Evolutionary conservation across 2,329 filamentous ascomycete species (phyloP), one percentile per base, ranked within the genome.

Genomic region (Nemania bipapillata): DNA sequence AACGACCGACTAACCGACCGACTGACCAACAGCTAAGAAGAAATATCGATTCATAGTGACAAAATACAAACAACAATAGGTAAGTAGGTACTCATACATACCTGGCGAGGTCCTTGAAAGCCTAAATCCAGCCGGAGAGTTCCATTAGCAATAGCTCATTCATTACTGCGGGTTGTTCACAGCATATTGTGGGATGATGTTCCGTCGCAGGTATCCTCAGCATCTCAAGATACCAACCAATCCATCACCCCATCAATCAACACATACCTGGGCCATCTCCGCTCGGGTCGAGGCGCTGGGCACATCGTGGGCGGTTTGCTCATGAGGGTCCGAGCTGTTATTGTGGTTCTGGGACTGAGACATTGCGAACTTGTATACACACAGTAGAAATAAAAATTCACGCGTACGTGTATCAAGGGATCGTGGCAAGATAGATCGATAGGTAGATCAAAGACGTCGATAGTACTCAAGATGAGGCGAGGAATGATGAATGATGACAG

Each of bases 31-130:
- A 58, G 24, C 45, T 17, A 70, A 42, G 53, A 55, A 15, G 22
- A 22, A 7, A 15, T 22, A 47, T 53, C 40, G 17, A 57, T 20
- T 15, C 28, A 35, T 40, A 61, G 66, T 45, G 40, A 62, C 58
- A 45, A 47, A 32, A 57, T 28, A 12, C 17, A 6, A n/a, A n/a
- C n/a, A n/a, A n/a, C n/a, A n/a, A n/a, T n/a, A n/a, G n/a, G n/a
- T n/a, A n/a, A n/a, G n/a, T n/a, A n/a, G 30, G 30, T 32, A 32
- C 9, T 32, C 30, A 17, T 11, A 74, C 76, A 67, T 75, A 78
- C 77, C 74, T 78, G 57, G 75, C 74, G 65, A 79, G 75, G 66
- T 78, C 76, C 68, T 69, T 73, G 65, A 77, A 78, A 72, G 77
- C 77, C 77, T 79, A 76, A 75, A 76, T 74, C 66, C 17, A 24